These are phyloP conservation scores for Terana coerulea DNA, from an alignment of 768 basidiomycete genomes.

Conservation along the genomic window DNA sequence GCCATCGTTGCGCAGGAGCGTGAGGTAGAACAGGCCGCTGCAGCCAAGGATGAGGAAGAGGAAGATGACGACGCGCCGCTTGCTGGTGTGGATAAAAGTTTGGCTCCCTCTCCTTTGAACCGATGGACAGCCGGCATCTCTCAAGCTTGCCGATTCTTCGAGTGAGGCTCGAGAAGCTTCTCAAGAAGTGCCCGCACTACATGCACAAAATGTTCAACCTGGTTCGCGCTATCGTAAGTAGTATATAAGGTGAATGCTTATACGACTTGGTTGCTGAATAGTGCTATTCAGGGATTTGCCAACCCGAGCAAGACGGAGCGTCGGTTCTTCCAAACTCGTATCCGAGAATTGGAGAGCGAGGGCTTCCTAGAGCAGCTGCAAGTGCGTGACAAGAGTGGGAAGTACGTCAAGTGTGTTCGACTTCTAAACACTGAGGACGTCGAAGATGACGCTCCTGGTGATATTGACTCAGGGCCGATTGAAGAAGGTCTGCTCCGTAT, in stretches of 20 bases:
- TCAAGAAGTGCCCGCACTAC: slow-evolving; percentile 65
- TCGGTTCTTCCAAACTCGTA: slow-evolving; percentile 75
- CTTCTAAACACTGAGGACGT: slow-evolving; percentile 45
- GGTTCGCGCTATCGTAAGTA: slow-evolving; percentile 72
- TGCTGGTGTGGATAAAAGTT: slow-evolving; percentile 16
- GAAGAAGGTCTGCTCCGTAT: slow-evolving; percentile 13
- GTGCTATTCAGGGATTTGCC: slow-evolving; percentile 56
- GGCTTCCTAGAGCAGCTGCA: slow-evolving; percentile 73
- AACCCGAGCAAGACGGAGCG: slow-evolving; percentile 75
- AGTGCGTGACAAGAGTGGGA: slow-evolving; percentile 56
- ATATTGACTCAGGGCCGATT: not conserved
- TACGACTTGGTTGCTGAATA: not conserved
- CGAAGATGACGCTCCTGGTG: slow-evolving; percentile 9
- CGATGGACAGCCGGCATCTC: slow-evolving; percentile 75
- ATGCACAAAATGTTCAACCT: slow-evolving; percentile 75
- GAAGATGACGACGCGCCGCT: slow-evolving; percentile 20
- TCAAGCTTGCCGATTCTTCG: slow-evolving; percentile 72
- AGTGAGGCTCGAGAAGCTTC: slow-evolving; percentile 64
- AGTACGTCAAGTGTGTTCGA: slow-evolving; percentile 66
- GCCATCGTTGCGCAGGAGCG: slow-evolving; percentile 69
- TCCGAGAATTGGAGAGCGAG: slow-evolving; percentile 69
- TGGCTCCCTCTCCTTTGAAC: slow-evolving; percentile 49
- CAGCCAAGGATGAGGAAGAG: slow-evolving; percentile 34
- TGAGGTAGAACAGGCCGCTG: slow-evolving; percentile 26
- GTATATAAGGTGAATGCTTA: slow-evolving; percentile 4